phyloP scores from a whole-genome alignment of 805 yeast species.

The Starmerella davenportii region DNA sequence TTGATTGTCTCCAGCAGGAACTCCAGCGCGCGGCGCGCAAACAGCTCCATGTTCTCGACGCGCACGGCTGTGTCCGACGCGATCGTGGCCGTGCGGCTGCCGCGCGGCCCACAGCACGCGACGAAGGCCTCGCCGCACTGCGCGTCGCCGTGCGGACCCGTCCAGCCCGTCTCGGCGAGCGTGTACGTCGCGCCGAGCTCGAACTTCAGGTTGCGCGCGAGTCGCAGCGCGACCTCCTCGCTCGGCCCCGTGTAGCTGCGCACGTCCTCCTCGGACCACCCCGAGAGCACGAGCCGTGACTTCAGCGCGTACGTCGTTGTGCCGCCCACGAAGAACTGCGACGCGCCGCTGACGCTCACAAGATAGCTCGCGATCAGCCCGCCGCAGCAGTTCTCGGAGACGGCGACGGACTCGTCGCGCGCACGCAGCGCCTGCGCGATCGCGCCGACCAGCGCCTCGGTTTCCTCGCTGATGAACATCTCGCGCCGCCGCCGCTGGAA shows the following conservation, averaged over 20 bases:
- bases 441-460: conserved; percentile 32
- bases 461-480: conserved; percentile 44
- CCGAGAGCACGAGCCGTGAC: conserved; percentile 55
- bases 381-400: conserved; percentile 71
- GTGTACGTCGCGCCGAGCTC: conserved; percentile 74
- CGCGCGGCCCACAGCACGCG: conserved; percentile 54
- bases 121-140: conserved; percentile 46
- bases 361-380: conserved; percentile 66
- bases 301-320: conserved; percentile 60
- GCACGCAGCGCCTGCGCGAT: conserved; percentile 40
- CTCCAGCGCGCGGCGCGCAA: conserved; percentile 49
- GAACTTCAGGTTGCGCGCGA: conserved; percentile 61
- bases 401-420: conserved; percentile 49
- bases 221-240: conserved; percentile 50
- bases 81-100: conserved; percentile 26
- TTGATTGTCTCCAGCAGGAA: conserved; percentile 28
- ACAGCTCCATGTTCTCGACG: conserved; percentile 52
- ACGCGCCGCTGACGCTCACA: conserved; percentile 73
- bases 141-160: conserved; percentile 46
- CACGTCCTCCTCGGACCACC: conserved; percentile 62
- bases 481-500: too few relatives aligned
- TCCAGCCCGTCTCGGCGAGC: conserved; percentile 72
- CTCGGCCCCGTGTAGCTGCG: conserved; percentile 64
- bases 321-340: conserved; percentile 68
- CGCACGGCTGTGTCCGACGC: conserved; percentile 36